Evolutionary conservation across 2,329 filamentous ascomycete species (phyloP), one percentile per base, ranked within the genome.

Genomic region (Arthroderma sp.): DNA sequence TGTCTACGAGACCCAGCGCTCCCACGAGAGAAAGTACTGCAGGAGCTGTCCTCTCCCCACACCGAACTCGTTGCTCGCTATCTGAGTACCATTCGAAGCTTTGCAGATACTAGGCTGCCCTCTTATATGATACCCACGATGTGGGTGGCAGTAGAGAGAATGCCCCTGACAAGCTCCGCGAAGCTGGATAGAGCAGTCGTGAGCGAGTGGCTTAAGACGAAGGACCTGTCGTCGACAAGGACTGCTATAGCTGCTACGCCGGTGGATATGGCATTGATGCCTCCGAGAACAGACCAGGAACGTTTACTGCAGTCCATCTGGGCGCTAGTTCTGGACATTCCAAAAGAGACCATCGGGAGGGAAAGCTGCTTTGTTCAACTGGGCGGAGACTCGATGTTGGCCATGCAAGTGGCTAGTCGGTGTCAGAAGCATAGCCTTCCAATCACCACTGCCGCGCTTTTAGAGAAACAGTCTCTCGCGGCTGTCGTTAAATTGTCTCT

Each of bases 381-480:
- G 13, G 70, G 70, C 19, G 71, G 71, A 2, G 70, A 73, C 58
- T 73, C 71, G 41, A 71, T 73, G 31, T 67, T 65, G 38, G 71
- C 70, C 47, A 73, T 73, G 69, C 28, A 43, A 33, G 4, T 61
- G 9, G 43, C 25, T n/a, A n/a, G n/a, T n/a, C n/a, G n/a, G n/a
- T n/a, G n/a, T n/a, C n/a, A n/a, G n/a, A n/a, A n/a, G n/a, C n/a
- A n/a, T n/a, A n/a, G n/a, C n/a, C n/a, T n/a, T n/a, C n/a, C n/a
- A n/a, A n/a, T n/a, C n/a, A n/a, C n/a, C n/a, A n/a, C n/a, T n/a
- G n/a, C n/a, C n/a, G n/a, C n/a, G n/a, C n/a, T n/a, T n/a, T n/a
- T n/a, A n/a, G n/a, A n/a, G n/a, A n/a, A n/a, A n/a, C n/a, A n/a
- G n/a, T n/a, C n/a, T n/a, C n/a, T n/a, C n/a, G n/a, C n/a, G n/a